Conservation (phyloP, 2,329 filamentous ascomycete genomes). For the Trichophyton rubrum region DNA sequence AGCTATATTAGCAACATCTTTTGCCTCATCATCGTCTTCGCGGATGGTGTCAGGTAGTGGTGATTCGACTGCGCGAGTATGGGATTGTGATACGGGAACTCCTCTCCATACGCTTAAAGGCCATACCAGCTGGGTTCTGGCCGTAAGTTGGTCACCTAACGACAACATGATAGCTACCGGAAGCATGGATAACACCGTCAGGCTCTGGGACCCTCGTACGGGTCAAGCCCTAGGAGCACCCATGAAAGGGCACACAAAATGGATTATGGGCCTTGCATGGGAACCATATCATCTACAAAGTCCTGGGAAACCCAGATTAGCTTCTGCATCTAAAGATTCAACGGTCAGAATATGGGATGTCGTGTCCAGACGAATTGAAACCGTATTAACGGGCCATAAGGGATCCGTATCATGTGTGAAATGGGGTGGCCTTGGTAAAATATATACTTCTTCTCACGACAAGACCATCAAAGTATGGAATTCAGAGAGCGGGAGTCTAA, state of each 20-base stretch:
- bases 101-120: constrained; percentile 60
- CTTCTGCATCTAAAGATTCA: constrained; percentile 77
- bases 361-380: constrained; percentile 63
- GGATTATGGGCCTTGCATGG: constrained; percentile 80
- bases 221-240: constrained; percentile 60
- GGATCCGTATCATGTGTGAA: constrained; percentile 77
- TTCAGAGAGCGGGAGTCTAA: constrained; percentile 60
- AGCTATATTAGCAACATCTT: constrained; percentile 73
- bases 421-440: constrained; percentile 80
- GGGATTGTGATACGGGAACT: constrained; percentile 85
- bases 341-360: constrained; percentile 82
- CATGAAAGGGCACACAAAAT: constrained; percentile 77
- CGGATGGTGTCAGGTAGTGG: constrained; percentile 79
- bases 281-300: constrained; percentile 81
- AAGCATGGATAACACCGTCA: constrained; percentile 84
- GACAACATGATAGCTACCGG: constrained; percentile 71
- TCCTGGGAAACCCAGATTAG: constrained; percentile 61
- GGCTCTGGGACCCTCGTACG: constrained; percentile 75
- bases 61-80: constrained; percentile 81
- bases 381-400: constrained; percentile 78
- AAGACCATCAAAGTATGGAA: constrained; percentile 91
- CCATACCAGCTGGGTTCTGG: constrained; percentile 81
- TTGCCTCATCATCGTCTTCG: constrained; percentile 65
- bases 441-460: constrained; percentile 80
- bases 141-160: constrained; percentile 77